Evolutionary conservation across 805 yeast genomes (phyloP), one percentile per base, ranked within the genome.

Genomic region (Saccharomycopsis malanga): DNA sequence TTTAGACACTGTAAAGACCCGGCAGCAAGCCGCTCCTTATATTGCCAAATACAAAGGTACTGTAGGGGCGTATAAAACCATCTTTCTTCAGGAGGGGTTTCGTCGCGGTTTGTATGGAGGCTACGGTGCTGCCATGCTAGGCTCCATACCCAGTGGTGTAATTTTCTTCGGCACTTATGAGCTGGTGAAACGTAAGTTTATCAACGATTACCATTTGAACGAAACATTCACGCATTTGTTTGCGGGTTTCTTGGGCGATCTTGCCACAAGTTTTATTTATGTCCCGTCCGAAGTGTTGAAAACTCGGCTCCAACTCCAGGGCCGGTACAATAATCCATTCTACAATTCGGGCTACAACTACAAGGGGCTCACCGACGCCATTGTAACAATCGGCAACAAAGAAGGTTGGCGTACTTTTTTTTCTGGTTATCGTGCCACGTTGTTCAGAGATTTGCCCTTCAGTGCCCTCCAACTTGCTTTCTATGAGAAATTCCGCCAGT

Each of bases 241-340:
- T 1, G 89, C 96, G 1, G 98, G 98, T 0, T 79, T 93, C 46
- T 57, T 89, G n/a, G 99, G 98, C 23, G 99, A 93, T 63, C 73
- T 93, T 49, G 89, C 87, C 3, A 83, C 93, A 20, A 83, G 94
- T 56, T 63, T 93, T 4, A 81, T 87, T 30, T 93, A 91, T 57
- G 99, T 93, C 7, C 99, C 99, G 4, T 79, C 89, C 24, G 99
- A 93, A 61, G 98, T 93, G 5, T 65, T 93, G 46, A 93, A 93
- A 62, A 88, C 98, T 5, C 72, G 99, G 57, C 65, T 93, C 38
- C 99, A 93, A 66, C 70, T 93, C 42, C 98, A 93, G 65, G 98
- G 98, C 0, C 73, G 81, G 29, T 74, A 76, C 64, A 87, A 89
- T 64, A 91, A 89, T 61, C 83, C 83, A 1, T 70, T 72, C 62